Base-by-base conservation (phyloP, 2,329 filamentous ascomycete genomes). In the Neobulgaria alba region DNA sequence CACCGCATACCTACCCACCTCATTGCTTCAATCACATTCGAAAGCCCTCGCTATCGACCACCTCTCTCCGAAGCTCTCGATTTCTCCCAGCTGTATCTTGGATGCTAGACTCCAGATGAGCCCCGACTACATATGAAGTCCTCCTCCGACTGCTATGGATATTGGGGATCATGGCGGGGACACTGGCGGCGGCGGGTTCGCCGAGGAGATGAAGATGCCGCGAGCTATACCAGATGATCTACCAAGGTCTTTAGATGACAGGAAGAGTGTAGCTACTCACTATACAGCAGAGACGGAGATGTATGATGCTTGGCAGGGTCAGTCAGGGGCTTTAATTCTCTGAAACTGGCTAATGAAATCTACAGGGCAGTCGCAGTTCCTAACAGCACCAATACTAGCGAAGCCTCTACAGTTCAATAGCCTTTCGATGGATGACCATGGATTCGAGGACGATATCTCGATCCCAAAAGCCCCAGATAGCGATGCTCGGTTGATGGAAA, bases 291-390 rank as follows among this genome's bases (percentile, higher is more conserved):
- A 96, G 69, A 95, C 89, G 30, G 92, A 96, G 69, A 87, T 95
- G 68, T 98, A 96, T 63, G 92, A 98, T 73, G 92, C 87, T 53
- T 98, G 92, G 92, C 88, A 96, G 80, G 90, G 90, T 82, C 62
- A 26, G 45, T 33, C 23, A 26, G 7, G 7, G 12, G 23, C 7
- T 12, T 26, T 26, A 12, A 7, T 26, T 7, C 23, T 26, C 23
- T 26, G 23, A 12, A 26, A 26, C 23, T 26, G 7, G 23, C 23
- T 26, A 26, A 26, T 26, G 12, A 7, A 26, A 7, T 26, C 16
- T 19, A 43, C 59, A 95, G 90, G 90, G 51, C 87, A 95, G 71
- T 95, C 90, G 33, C 89, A 95, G 66, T 95, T 95, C 64, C 73
- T 96, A 49, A 93, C 87, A 3, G 85, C 82, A 3, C 89, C 90